Base-by-base conservation (phyloP, 441 rosid species). In the Pelargonium fulgidum region DNA sequence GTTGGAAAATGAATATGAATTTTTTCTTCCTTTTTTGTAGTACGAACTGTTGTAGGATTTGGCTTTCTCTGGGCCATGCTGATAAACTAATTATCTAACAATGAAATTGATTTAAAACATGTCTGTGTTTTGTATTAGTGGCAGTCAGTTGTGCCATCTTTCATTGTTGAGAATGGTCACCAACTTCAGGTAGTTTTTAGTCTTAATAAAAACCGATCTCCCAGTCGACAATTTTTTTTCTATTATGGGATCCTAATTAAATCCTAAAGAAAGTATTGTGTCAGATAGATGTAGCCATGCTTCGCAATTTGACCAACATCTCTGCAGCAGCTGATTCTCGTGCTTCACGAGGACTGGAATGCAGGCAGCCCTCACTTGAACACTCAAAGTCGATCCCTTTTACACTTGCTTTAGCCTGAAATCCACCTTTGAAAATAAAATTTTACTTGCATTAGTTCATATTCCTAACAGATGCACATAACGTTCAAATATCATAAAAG, bases 281-380 rank as follows among this genome's bases (percentile, higher is more conserved):
- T 41, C 67, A 63, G 58, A 48, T 66, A 63, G 58, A 61, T 41
- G 68, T 52, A 7, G 75, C 7, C 36, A 72, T 13, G 2, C 64
- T 61, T 3, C 36, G 67, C 78, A 88, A 68, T 66, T 68, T 75
- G 16, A 62, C 73, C 64, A 88, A 63, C 82, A 82, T 66, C 62
- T 64, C 52, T 26, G 67, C 54, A 0, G 96, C 95, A 2, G 96
- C 90, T 0, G 88, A 86, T 73, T 84, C 85, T 70, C 96, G 88
- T 59, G 98, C 94, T 69, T 79, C 83, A 13, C 33, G 73, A 17
- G 90, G 80, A 62, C 68, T 76, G 50, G 73, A 64, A 45, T 52
- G 68, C 44, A 65, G 70, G 10, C 79, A 83, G 24, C 91, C 91
- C 0, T 33, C 47, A 54, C 69, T 14, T 10, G 86, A 76, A 65